Evolutionary conservation across 768 basidiomycete species (phyloP).

Genomic region (Favolaschia claudopus): DNA sequence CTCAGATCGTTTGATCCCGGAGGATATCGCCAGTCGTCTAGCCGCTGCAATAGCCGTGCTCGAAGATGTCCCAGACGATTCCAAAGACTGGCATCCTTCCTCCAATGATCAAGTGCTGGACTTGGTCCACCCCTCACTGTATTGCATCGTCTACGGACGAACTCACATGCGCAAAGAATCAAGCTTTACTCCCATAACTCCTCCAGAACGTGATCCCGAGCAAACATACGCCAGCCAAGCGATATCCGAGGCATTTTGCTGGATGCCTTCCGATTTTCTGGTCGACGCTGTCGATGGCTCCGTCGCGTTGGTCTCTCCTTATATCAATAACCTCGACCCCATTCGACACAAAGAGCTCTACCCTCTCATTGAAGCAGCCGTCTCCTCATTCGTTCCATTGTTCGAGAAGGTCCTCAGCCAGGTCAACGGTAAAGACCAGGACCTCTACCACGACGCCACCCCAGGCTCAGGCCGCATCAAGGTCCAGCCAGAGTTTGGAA

Average conservation of each 20-base stretch:
- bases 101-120: conserved; percentile 33
- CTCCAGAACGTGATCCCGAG: neutral
- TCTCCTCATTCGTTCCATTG: neutral
- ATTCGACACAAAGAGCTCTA: neutral
- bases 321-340: conserved; percentile 15
- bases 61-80: conserved; percentile 24
- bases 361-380: neutral
- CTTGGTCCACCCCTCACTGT: too few relatives aligned
- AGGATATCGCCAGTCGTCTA: neutral
- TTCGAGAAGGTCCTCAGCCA: neutral
- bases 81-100: conserved; percentile 38
- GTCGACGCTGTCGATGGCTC: neutral
- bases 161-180: conserved; percentile 6
- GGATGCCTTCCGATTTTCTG: conserved; percentile 7
- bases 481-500: too few relatives aligned
- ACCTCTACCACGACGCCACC: neutral
- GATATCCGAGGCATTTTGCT: neutral
- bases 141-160: conserved; percentile 32
- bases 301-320: conserved; percentile 3
- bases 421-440: neutral
- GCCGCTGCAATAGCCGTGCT: conserved; percentile 12
- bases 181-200: neutral
- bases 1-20: conserved; percentile 27
- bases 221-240: neutral
- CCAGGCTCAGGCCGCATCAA: neutral